Evolutionary conservation across 352 stramenopile species (phyloP), one percentile per base, ranked within the genome.

Genomic region (Halophytophthora batemanensis): DNA sequence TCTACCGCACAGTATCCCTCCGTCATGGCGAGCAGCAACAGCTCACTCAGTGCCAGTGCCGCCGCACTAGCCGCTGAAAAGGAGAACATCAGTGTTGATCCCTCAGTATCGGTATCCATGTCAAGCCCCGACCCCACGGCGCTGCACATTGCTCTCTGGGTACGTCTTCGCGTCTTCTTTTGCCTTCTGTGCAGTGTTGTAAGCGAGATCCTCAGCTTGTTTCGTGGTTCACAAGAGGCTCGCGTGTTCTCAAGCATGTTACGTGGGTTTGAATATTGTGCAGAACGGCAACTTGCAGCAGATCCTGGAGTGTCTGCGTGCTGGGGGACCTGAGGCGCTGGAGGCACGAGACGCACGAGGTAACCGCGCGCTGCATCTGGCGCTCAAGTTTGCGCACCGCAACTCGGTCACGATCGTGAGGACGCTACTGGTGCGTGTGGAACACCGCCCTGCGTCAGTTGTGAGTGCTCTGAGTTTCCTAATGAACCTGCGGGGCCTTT

Each of bases 311-410:
- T 71, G 44, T 34, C 43, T 86, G 8, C 31, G 53, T 8, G 28
- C 34, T 45, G 47, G 29, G 17, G 50, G 66, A 59, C 19, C 37
- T n/a, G 21, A 78, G 2, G 59, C 61, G 18, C 45, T 89, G 8
- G 75, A 89, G 49, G 66, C 66, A 22, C 65, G 71, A 44, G 78
- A 89, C 51, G 39, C 23, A 12, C 73, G 66, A 45, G 78, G 78
- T 44, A 86, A 89, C 21, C 75, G 78, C 15, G 74, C 75, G 33
- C 52, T 89, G 33, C 78, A 87, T 53, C 51, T 89, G 42, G 71
- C 78, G 14, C 49, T 89, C 40, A 89, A 89, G 56, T 82, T 89
- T 56, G 66, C 71, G 19, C 75, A 89, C 46, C 68, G 69, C 40
- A 71, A 89, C 51, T 65, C 69, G 3, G 67, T 61, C 38, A 57